Conservation (phyloP, 257 asterid species). For the Penstemon barbatus region DNA sequence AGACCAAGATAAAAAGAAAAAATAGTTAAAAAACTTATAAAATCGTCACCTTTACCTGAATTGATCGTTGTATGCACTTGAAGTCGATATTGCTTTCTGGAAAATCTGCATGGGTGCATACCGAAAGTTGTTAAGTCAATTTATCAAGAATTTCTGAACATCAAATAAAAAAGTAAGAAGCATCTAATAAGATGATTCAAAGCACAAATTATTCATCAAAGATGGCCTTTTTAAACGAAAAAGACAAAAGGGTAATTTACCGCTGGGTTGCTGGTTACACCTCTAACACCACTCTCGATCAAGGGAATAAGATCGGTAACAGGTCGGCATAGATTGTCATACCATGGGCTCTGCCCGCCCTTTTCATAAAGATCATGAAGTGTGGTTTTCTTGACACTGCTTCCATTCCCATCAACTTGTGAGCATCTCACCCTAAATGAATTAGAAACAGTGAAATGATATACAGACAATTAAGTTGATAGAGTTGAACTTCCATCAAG, state of each 20-base stretch:
- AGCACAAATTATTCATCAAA: background rate
- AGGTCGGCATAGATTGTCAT: constrained; percentile 95
- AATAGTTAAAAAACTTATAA: constrained; percentile 19
- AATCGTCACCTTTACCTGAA: constrained; percentile 58
- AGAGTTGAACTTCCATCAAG: constrained; percentile 9
- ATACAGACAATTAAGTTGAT: background rate
- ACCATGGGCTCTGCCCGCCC: constrained; percentile 99
- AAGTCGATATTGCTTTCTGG: constrained; percentile 98
- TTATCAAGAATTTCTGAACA: background rate
- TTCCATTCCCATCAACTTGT: constrained; percentile 70
- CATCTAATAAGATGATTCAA: background rate
- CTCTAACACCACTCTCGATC: constrained; percentile 91
- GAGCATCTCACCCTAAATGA: constrained; percentile 74
- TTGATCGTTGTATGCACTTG: constrained; percentile 96
- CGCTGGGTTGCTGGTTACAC: constrained; percentile 99
- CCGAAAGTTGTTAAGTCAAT: background rate
- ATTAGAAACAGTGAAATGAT: background rate
- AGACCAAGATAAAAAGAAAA: constrained; percentile 7
- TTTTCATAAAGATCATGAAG: constrained; percentile 95
- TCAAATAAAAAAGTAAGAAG: background rate
- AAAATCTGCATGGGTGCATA: constrained; percentile 65
- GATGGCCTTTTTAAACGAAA: background rate
- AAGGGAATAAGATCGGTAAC: constrained; percentile 92
- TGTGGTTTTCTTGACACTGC: constrained; percentile 67
- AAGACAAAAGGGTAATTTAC: constrained; percentile 38